phyloP scores from a whole-genome alignment of 2,329 filamentous ascomycete species.

The Calonectria hawksworthii region DNA sequence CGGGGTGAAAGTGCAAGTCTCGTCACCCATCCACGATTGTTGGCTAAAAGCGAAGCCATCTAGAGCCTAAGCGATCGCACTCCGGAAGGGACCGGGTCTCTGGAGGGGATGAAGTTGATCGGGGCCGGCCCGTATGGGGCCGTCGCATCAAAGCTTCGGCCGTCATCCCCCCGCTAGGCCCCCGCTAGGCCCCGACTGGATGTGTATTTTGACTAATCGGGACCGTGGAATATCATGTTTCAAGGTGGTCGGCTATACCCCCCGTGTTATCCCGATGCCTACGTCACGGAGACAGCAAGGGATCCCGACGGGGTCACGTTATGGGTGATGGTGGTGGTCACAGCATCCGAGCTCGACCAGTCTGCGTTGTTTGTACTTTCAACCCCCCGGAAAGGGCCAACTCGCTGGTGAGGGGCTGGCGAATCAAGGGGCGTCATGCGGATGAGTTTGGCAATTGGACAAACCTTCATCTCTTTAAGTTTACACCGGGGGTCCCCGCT shows the following conservation, averaged over 20 bases:
- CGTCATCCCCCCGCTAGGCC: background rate
- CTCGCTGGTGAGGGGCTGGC: background rate
- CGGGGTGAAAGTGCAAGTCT: background rate
- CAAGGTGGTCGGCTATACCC: background rate
- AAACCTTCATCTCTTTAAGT: background rate
- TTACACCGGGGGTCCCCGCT: background rate
- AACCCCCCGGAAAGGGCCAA: background rate
- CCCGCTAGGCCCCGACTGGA: background rate
- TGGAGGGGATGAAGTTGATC: background rate
- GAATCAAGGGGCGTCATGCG: background rate
- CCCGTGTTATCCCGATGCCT: background rate
- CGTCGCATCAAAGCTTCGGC: background rate
- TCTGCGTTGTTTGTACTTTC: background rate
- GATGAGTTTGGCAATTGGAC: background rate
- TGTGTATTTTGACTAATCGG: background rate
- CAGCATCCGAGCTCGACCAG: background rate
- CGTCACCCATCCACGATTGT: background rate
- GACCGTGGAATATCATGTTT: background rate
- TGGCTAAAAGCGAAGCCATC: background rate
- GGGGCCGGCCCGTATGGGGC: background rate
- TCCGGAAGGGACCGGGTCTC: background rate
- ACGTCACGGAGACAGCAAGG: background rate
- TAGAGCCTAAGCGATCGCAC: background rate
- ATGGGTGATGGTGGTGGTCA: background rate
- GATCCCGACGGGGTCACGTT: background rate